These are phyloP conservation scores for Coriolopsis trogii DNA, from an alignment of 1,284 basidiomycete species.

Conservation along the genomic window DNA sequence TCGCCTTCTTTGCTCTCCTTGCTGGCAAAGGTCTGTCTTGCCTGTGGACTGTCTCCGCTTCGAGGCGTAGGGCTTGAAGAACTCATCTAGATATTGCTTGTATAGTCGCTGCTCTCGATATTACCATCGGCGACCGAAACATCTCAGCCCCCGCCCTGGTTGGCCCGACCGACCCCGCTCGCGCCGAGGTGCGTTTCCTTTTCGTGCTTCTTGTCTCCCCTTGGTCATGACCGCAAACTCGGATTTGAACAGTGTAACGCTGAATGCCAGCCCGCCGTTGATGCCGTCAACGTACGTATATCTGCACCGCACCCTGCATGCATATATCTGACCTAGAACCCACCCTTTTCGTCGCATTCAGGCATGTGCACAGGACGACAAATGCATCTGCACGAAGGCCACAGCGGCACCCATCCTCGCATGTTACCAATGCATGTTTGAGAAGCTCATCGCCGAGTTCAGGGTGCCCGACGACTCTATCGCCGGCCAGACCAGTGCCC, in stretches of 20 bases:
- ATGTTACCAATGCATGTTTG: constrained; percentile 71
- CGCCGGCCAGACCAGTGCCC: constrained; percentile 56
- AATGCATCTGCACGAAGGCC: neutral
- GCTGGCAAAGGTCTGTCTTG: constrained; percentile 26
- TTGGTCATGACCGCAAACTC: no score
- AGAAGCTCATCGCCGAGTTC: constrained; percentile 52
- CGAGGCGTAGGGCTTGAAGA: neutral
- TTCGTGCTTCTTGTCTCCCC: no score
- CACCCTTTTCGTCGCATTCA: constrained; percentile 32
- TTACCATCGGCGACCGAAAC: no score
- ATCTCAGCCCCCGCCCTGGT: no score
- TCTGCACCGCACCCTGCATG: no score
- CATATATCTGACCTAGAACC: neutral
- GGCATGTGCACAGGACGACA: constrained; percentile 58
- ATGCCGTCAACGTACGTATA: constrained; percentile 45
- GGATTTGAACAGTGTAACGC: neutral
- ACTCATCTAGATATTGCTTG: neutral
- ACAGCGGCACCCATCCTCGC: constrained; percentile 44
- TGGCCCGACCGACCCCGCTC: no score
- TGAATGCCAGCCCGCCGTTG: constrained; percentile 41
- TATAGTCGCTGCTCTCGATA: constrained; percentile 40
- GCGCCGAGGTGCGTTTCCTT: no score
- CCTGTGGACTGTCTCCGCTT: neutral
- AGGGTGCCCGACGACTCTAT: constrained; percentile 48
- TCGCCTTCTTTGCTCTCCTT: constrained; percentile 24